phyloP scores from a whole-genome alignment of 139 green algal species.

The Diplosphaera chodatii region DNA sequence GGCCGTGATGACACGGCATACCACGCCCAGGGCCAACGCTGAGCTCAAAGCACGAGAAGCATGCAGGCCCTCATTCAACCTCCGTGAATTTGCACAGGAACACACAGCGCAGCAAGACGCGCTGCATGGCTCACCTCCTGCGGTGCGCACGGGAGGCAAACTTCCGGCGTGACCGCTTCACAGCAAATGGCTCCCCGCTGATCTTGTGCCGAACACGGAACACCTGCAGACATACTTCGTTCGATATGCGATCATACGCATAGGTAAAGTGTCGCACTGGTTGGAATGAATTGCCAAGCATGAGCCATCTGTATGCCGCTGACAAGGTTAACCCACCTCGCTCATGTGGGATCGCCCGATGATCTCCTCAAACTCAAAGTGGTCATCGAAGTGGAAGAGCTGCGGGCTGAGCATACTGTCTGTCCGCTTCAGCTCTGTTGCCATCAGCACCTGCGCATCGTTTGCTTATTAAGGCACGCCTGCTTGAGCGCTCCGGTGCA shows the following conservation, averaged over 20 bases:
- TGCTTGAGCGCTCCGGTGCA: no score
- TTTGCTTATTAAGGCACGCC: no score
- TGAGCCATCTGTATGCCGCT: no score
- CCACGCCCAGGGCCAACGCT: neutral
- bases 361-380: conserved; percentile 63
- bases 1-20: no score
- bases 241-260: no score
- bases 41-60: neutral
- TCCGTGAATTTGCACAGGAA: no score
- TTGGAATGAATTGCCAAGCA: no score
- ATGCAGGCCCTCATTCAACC: no score
- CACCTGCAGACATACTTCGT: conserved; percentile 42
- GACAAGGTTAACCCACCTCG: conserved; percentile 42
- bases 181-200: conserved; percentile 45
- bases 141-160: conserved; percentile 43
- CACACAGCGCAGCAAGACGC: no score
- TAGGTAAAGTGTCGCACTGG: no score
- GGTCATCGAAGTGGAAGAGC: conserved; percentile 61
- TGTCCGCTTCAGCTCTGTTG: conserved; percentile 47
- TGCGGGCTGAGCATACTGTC: conserved; percentile 39
- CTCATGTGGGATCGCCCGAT: conserved; percentile 50
- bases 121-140: conserved; percentile 28
- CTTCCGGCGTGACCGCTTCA: conserved; percentile 36
- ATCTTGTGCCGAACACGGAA: conserved; percentile 49
- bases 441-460: conserved; percentile 46